Evolutionary conservation across 768 basidiomycete genomes (phyloP).

Genomic region (Leccinum barrowsii): DNA sequence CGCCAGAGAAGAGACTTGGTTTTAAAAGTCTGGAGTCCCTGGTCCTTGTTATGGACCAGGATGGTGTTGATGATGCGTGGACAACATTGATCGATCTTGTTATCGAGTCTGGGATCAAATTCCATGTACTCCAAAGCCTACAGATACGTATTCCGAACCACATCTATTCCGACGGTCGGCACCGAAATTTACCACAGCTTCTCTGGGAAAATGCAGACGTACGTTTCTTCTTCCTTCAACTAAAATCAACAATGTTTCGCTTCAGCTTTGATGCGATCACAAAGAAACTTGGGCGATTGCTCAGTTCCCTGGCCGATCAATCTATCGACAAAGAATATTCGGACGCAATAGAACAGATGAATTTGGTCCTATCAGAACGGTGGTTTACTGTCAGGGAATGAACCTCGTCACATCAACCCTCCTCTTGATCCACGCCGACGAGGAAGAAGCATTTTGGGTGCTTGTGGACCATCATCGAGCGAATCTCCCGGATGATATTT

Average conservation of each 20-base stretch:
- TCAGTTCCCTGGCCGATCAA: slow-evolving; percentile 35
- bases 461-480: no score
- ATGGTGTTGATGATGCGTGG: slow-evolving; percentile 32
- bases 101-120: slow-evolving; percentile 58
- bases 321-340: slow-evolving; percentile 13
- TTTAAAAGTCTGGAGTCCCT: slow-evolving; percentile 65
- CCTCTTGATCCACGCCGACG: no score
- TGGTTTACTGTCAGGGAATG: no score
- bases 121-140: slow-evolving; percentile 43
- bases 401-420: no score
- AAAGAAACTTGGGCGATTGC: slow-evolving; percentile 37
- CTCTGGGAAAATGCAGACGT: slow-evolving; percentile 75
- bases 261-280: slow-evolving; percentile 40
- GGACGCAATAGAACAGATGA: slow-evolving; percentile 50
- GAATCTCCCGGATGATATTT: no score
- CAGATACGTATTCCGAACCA: slow-evolving; percentile 12
- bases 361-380: slow-evolving; percentile 51
- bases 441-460: no score
- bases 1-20: slow-evolving; percentile 61
- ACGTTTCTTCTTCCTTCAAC: slow-evolving; percentile 22
- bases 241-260: not conserved
- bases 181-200: slow-evolving; percentile 47
- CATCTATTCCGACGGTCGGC: slow-evolving; percentile 11
- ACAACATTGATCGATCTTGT: slow-evolving; percentile 48
- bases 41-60: slow-evolving; percentile 38